Evolutionary conservation across 176 grass and related monocot genomes (phyloP), one percentile per base, ranked within the genome.

Genomic region (Musa acuminata): DNA sequence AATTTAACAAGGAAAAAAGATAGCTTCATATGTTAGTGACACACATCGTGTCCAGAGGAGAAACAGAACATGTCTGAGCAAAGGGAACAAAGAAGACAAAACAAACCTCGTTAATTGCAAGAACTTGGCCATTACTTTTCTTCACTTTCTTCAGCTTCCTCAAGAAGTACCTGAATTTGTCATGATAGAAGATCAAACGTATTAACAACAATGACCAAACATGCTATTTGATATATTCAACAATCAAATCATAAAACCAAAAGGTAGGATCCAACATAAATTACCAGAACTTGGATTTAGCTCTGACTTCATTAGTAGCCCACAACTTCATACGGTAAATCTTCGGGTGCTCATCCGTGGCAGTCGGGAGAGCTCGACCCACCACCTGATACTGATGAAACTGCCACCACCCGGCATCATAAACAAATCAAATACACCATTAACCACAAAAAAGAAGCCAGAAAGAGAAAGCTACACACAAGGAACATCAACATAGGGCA

Each of bases 311-410:
- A 19, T 69, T 69, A 14, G 67, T 69, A 49, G 67, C 67, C 67
- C 67, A 69, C 27, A 69, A 29, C 67, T 69, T 69, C 67, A 69
- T 69, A 17, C 67, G 67, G 67, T 69, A 69, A 50, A 69, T 69
- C 43, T 69, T 69, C 14, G 67, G 67, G 35, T 69, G 67, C 67
- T 69, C 27, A 27, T 69, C 67, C 67, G 67, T 16, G 13, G 24
- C 35, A 16, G 43, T 69, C 67, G 67, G 67, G 67, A 69, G 67
- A 29, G 67, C 67, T 50, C 67, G 67, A 20, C 67, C 67, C 67
- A 69, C 67, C 29, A 69, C 67, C 35, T 69, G 67, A 29, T 69
- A 69, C 67, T 69, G 67, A 69, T 69, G 67, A 69, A 69, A 69
- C 43, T 69, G 67, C 67, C 14, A 17, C 67, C 16, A 69, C 8